Conservation (phyloP, 208 protist genomes). For the Leishmania mexicana region DNA sequence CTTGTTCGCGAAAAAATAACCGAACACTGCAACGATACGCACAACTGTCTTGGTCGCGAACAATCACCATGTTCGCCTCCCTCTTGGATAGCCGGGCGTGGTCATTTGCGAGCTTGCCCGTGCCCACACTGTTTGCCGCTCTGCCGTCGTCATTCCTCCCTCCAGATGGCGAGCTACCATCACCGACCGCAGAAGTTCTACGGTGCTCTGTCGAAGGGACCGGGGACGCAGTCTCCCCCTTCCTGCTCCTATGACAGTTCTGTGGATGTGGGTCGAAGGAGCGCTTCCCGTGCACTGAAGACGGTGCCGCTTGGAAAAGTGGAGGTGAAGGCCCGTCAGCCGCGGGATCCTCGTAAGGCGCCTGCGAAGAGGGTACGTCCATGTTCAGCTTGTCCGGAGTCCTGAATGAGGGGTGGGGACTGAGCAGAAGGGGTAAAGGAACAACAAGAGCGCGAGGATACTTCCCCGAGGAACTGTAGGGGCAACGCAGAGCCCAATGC, state of each 20-base stretch:
- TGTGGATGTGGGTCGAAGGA: neutral
- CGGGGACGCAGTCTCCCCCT: neutral
- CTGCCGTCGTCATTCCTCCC: neutral
- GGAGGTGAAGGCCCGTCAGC: neutral
- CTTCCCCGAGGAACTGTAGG: neutral
- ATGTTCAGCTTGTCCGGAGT: neutral
- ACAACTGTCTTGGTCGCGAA: conserved; percentile 18
- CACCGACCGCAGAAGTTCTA: neutral
- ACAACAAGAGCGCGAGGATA: neutral
- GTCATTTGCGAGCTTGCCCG: neutral
- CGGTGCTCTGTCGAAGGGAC: neutral
- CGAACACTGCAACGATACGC: conserved; percentile 45
- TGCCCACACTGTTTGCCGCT: too few relatives aligned
- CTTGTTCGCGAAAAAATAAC: conserved; percentile 48
- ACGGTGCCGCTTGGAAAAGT: neutral
- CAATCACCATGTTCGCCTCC: neutral
- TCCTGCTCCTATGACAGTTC: neutral
- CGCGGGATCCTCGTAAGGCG: neutral
- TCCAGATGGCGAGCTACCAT: neutral
- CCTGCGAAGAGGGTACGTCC: neutral
- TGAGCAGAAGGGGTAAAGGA: neutral
- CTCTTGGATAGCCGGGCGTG: neutral
- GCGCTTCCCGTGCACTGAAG: neutral
- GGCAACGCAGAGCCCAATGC: neutral
- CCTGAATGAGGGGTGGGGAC: neutral